Conservation (phyloP, 192 early-diverging fungal genomes). For the Coemansia furcata region DNA sequence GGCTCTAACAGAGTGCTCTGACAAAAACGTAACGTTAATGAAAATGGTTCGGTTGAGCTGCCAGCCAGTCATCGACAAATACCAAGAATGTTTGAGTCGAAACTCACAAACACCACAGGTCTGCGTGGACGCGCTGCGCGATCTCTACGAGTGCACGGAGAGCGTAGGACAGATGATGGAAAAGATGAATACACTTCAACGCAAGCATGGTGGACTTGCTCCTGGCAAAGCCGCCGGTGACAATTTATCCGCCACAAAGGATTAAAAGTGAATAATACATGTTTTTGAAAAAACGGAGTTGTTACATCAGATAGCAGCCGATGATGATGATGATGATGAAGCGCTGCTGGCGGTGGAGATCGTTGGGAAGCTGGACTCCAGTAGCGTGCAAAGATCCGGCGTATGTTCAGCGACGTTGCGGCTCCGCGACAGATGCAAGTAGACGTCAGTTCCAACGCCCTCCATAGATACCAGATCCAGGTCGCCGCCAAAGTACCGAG, state of each 20-base stretch:
- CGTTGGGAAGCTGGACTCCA: constrained; percentile 20
- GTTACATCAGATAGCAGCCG: constrained; percentile 1
- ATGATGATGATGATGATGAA: background rate
- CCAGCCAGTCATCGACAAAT: constrained; percentile 49
- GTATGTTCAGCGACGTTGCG: constrained; percentile 34
- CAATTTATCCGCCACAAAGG: background rate
- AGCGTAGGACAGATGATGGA: constrained; percentile 49
- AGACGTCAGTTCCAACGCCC: constrained; percentile 63
- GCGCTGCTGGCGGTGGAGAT: background rate
- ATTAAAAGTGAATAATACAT: background rate
- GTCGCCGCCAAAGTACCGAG: constrained; percentile 66
- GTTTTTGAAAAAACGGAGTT: background rate
- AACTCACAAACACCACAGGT: constrained; percentile 34
- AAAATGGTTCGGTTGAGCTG: constrained; percentile 51
- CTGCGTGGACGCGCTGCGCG: constrained; percentile 39
- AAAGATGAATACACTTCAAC: constrained; percentile 41
- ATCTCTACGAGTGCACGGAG: constrained; percentile 54
- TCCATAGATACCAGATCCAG: constrained; percentile 65
- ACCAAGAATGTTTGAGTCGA: constrained; percentile 37
- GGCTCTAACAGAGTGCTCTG: constrained; percentile 47
- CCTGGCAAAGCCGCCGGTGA: background rate
- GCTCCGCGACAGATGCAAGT: constrained; percentile 52
- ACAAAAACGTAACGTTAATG: constrained; percentile 54
- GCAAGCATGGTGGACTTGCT: constrained; percentile 12
- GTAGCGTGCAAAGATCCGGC: constrained; percentile 30